These are phyloP conservation scores for Dimocarpus longan DNA, from an alignment of 345 rosid species.

Conservation along the genomic window DNA sequence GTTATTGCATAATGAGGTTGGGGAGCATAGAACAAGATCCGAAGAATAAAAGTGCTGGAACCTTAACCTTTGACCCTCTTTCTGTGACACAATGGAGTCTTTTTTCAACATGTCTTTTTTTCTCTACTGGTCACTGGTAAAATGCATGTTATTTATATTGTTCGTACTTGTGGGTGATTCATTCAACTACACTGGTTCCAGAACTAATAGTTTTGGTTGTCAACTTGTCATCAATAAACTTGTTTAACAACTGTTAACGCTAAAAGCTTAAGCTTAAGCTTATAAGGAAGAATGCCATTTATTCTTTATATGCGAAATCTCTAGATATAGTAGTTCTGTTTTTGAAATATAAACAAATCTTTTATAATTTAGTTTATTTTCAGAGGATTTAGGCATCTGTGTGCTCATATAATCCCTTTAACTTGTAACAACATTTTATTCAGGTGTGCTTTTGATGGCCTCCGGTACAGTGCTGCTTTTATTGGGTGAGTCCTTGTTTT, in stretches of 20 bases:
- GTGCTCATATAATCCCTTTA: not conserved
- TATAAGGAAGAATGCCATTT: not conserved
- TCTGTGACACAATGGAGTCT: conserved; percentile 82
- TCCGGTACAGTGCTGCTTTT: conserved; percentile 94
- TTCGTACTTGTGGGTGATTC: not conserved
- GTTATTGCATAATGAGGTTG: conserved; percentile 79
- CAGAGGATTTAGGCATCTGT: not conserved
- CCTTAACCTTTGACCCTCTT: conserved; percentile 48
- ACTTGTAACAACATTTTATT: conserved; percentile 15
- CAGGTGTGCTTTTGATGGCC: conserved; percentile 99
- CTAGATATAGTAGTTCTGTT: not conserved
- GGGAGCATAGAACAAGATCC: conserved; percentile 45
- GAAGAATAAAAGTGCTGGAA: conserved; percentile 28
- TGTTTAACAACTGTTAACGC: not conserved
- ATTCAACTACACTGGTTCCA: not conserved
- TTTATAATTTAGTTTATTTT: not conserved
- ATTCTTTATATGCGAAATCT: not conserved
- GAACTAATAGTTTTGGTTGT: not conserved
- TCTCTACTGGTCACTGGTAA: conserved; percentile 93
- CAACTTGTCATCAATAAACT: not conserved
- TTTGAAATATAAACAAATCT: not conserved
- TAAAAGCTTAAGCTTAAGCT: not conserved
- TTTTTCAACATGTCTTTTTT: conserved; percentile 77
- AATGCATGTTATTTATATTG: conserved; percentile 16
- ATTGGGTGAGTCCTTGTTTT: conserved; percentile 62